phyloP scores from a whole-genome alignment of 495 filamentous ascomycete species.

The Terfezia boudieri region DNA sequence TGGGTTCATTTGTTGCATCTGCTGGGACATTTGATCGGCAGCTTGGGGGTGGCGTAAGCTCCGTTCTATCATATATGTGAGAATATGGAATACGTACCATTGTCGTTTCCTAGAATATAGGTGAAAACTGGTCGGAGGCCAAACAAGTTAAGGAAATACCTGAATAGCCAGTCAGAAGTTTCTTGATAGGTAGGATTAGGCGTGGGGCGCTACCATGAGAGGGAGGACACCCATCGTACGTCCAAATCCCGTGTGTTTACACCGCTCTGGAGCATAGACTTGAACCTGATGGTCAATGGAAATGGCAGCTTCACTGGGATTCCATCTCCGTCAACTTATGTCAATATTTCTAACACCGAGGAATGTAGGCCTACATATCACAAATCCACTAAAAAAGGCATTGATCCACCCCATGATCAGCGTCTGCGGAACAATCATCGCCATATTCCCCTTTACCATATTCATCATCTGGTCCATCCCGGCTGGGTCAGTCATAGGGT shows the following conservation, averaged over 20 bases:
- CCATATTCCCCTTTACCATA: conserved; percentile 99
- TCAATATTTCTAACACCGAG: neutral
- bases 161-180: neutral
- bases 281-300: conserved; percentile 92
- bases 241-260: conserved; percentile 75
- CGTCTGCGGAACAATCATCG: conserved; percentile 98
- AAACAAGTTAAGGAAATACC: conserved; percentile 86
- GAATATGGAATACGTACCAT: conserved; percentile 35
- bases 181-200: neutral
- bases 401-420: conserved; percentile 99
- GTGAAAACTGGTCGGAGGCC: conserved; percentile 95
- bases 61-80: neutral
- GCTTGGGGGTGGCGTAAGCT: conserved; percentile 30
- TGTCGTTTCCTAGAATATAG: conserved; percentile 86
- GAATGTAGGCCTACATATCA: conserved; percentile 48
- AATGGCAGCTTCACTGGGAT: conserved; percentile 85
- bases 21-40: conserved; percentile 81
- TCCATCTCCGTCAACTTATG: neutral
- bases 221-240: conserved; percentile 89
- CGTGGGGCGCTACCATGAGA: conserved; percentile 42
- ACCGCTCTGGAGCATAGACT: conserved; percentile 52
- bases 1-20: conserved; percentile 23
- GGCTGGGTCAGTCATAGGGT: conserved; percentile 91
- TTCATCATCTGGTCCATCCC: conserved; percentile 92
- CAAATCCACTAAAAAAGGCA: conserved; percentile 93